phyloP scores from a whole-genome alignment of 2,329 filamentous ascomycete species.

The Penicillium olsonii region DNA sequence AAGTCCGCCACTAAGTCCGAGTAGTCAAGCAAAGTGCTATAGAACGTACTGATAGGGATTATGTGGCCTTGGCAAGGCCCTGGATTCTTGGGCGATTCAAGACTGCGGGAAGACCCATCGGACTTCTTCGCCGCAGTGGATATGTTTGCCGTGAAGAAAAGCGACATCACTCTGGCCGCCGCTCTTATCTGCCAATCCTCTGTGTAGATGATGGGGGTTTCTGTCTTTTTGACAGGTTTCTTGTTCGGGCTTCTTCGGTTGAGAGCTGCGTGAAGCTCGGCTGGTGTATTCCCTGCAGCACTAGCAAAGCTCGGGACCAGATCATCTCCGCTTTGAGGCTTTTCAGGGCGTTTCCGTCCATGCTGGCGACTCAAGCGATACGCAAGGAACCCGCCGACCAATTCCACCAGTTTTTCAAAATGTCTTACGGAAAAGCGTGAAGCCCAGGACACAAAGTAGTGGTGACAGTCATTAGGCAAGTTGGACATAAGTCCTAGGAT shows the following conservation, averaged over 20 bases:
- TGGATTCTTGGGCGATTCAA: slow-evolving; percentile 32
- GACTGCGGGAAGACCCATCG: slow-evolving; percentile 30
- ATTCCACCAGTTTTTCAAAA: slow-evolving; percentile 73
- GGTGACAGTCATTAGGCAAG: slow-evolving; percentile 72
- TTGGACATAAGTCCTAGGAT: slow-evolving; percentile 79
- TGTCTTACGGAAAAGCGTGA: slow-evolving; percentile 66
- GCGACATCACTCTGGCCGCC: slow-evolving; percentile 74
- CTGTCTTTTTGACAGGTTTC: slow-evolving; percentile 56
- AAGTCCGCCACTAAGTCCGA: slow-evolving; percentile 85
- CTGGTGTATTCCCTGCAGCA: slow-evolving; percentile 63
- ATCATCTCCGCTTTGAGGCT: slow-evolving; percentile 54
- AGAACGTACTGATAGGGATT: slow-evolving; percentile 80
- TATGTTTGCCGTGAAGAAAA: slow-evolving; percentile 82
- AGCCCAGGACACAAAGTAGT: slow-evolving; percentile 76
- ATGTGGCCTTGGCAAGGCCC: slow-evolving; percentile 63
- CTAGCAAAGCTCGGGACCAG: slow-evolving; percentile 73
- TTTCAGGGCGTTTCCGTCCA: slow-evolving; percentile 63
- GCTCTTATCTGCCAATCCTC: slow-evolving; percentile 91
- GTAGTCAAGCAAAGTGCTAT: slow-evolving; percentile 82
- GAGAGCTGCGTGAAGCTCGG: slow-evolving; percentile 76
- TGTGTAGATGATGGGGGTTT: slow-evolving; percentile 61
- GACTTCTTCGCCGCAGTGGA: slow-evolving; percentile 44
- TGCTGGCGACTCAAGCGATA: slow-evolving; percentile 74
- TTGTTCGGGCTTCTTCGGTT: slow-evolving; percentile 52
- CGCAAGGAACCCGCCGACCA: slow-evolving; percentile 76